Evolutionary conservation across 2,329 filamentous ascomycete genomes (phyloP), one percentile per base, ranked within the genome.

Genomic region (Ampelomyces quisqualis): DNA sequence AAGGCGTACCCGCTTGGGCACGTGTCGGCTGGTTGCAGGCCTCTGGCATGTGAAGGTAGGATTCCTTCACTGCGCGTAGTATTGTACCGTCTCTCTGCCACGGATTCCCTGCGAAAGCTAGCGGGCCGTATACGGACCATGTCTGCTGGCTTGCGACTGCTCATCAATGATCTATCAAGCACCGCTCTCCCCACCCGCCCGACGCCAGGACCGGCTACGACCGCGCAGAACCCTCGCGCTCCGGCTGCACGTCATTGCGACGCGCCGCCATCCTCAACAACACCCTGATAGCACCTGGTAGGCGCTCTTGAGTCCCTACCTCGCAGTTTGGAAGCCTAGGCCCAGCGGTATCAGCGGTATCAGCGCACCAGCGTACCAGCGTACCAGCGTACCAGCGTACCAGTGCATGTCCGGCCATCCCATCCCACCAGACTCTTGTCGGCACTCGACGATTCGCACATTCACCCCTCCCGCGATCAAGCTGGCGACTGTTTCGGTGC

Each of bases 401-500:
- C n/a, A n/a, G n/a, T n/a, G n/a, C n/a, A n/a, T n/a, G n/a, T n/a
- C n/a, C n/a, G n/a, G n/a, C n/a, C n/a, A n/a, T n/a, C n/a, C n/a
- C n/a, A n/a, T n/a, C n/a, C n/a, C n/a, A n/a, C n/a, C n/a, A 38
- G 20, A 11, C 21, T 43, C 33, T 39, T 4, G 36, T 27, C 36
- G 15, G 18, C 29, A 21, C 23, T 34, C 41, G 18, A 34, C 41
- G 24, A 23, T 14, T 27, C 28, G 22, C 38, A 28, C 15, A n/a
- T n/a, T n/a, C 31, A 22, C 31, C 8, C 18, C 3, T 9, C 18
- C 21, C 23, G 29, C 45, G 47, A 51, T 47, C 58, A 60, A 53
- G 41, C 58, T 67, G 64, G 64, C 57, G 57, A 51, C 49, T 6
- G 45, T 60, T 32, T 54, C 47, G 43, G 40, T 50, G 11, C 49